Evolutionary conservation across 176 grass and related monocot genomes (phyloP), one percentile per base, ranked within the genome.

Genomic region (Poa annua): DNA sequence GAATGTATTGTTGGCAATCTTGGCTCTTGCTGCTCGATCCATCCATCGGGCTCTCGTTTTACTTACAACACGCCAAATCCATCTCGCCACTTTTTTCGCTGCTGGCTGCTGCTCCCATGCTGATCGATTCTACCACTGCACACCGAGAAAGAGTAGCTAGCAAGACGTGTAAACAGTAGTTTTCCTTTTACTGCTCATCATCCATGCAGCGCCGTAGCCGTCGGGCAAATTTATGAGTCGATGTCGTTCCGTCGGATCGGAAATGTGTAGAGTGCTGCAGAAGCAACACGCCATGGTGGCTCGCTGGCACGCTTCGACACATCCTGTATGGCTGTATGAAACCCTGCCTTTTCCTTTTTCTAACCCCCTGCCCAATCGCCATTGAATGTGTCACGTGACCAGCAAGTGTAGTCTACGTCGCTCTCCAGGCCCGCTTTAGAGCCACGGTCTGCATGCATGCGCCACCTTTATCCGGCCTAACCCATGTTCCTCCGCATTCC

Each of bases 381-480:
- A 89, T 87, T 84, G 0, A 89, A 89, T 87, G 69, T 20, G 53
- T 75, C 84, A 87, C 80, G 68, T 75, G 83, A 50, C 66, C 24
- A 86, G 45, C 11, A 86, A 54, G 83, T 42, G 84, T n/a, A n/a
- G n/a, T 83, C 88, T 56, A 26, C 84, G 36, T 83, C 76, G 39
- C 70, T 44, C 44, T 29, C 29, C 29, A 29, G 29, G 45, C 8
- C 74, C 33, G 55, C 81, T 85, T 89, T 85, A 81, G 82, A 81
- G 60, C 77, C 81, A 6, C 51, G 75, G 33, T 29, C 1, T 29
- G 29, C 29, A 29, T 29, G 29, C 57, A 16, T 41, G 33, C 81
- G 3, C 61, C 34, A 24, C 5, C 60, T 87, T 81, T 82, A 76
- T 67, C 86, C 75, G 10, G 22, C 57, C 78, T 35, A 35, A 13